Base-by-base conservation (phyloP, 148 eudicot genomes). In the Amaranthus palmeri region DNA sequence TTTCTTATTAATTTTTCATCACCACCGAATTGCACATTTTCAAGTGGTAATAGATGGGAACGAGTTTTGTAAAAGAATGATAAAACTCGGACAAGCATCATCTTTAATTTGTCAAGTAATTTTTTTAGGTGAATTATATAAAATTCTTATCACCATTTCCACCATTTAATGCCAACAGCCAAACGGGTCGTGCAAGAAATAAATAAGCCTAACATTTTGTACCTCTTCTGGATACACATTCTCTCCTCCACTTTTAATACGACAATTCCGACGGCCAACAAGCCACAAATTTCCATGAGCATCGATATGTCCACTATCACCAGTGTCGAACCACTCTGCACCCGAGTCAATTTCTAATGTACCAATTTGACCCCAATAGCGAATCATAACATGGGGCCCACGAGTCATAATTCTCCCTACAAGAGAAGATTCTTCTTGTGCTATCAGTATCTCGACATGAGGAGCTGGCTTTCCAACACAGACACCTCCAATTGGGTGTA, bases 141-240 rank as follows among this genome's bases (percentile, higher is more conserved):
- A 25, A 25, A 25, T 25, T 25, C n/a, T 25, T 25, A 25, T 25
- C 36, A 25, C 36, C 36, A 25, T 25, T 25, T 25, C 36, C 36
- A 25, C 36, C 36, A 25, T 25, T 25, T 25, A 25, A 25, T 25
- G 36, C 36, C 36, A 25, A 25, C 36, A 25, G 36, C 36, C 36
- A 25, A 25, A 25, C 36, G 36, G 36, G 36, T 25, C 36, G 36
- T 25, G 36, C 36, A 25, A 25, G 36, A 25, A 25, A 25, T 25
- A 25, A 25, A 25, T 25, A 25, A 25, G 36, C 36, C 36, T 25
- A 25, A 25, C 0, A 49, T 59, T 10, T 55, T 61, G 55, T 53
- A 86, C 96, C 97, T 95, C 96, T 82, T 90, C 96, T 49, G 99
- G 99, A 65, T 95, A 95, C 12, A 95, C 85, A 77, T 89, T 95